A percentile compares a stretch with the other conserved stretches of the same genome.
These are phyloP conservation scores for Zalaria obscura DNA, from an alignment of 2,329 filamentous ascomycete species.

Conservation along the genomic window DNA sequence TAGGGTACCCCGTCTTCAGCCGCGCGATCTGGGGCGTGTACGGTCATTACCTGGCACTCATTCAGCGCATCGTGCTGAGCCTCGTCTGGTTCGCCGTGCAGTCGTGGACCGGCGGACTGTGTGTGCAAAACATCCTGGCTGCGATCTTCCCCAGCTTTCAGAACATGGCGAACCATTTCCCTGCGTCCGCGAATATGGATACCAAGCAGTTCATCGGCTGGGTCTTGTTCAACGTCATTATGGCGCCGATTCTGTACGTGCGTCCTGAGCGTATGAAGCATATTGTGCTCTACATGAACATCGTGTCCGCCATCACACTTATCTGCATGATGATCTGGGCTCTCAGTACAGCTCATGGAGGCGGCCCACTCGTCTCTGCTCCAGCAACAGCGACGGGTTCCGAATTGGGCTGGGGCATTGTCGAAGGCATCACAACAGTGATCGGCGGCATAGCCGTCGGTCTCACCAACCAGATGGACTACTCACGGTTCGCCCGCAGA, in stretches of 20 bases:
- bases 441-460: constrained; percentile 32
- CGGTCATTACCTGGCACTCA: constrained; percentile 39
- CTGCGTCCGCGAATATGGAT: constrained; percentile 28
- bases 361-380: constrained; percentile 19
- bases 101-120: constrained; percentile 46
- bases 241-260: constrained; percentile 30
- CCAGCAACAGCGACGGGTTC: constrained; percentile 19
- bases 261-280: constrained; percentile 26
- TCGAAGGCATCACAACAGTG: constrained; percentile 24
- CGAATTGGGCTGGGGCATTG: constrained; percentile 25
- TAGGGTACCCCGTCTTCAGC: constrained; percentile 40
- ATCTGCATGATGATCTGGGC: constrained; percentile 42
- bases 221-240: constrained; percentile 29
- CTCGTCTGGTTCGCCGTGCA: constrained; percentile 38
- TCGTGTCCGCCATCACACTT: constrained; percentile 34
- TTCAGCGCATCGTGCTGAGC: constrained; percentile 38
- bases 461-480: constrained; percentile 27
- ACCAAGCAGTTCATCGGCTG: constrained; percentile 31
- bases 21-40: constrained; percentile 43
- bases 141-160: constrained; percentile 45
- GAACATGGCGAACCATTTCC: constrained; percentile 38
- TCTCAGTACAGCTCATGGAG: constrained; percentile 40
- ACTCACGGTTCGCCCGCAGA: constrained; percentile 18
- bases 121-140: constrained; percentile 35
- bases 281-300: constrained; percentile 27